phyloP scores from a whole-genome alignment of 202 grass and related monocot genomes.

The Sporobolus alterniflorus region DNA sequence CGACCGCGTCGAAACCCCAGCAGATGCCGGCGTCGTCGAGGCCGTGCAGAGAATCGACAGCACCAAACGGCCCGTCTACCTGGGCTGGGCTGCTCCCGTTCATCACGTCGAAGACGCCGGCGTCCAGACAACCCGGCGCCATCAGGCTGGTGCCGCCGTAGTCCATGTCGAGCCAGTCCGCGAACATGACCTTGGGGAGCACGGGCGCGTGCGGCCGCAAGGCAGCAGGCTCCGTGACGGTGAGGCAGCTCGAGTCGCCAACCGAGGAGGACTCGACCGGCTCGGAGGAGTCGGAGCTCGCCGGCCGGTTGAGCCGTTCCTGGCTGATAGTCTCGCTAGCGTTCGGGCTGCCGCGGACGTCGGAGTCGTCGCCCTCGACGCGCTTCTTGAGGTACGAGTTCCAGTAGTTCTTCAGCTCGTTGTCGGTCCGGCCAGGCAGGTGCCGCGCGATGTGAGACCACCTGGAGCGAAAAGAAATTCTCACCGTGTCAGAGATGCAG shows the following conservation, averaged over 20 bases:
- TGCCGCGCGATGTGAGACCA: conserved; percentile 95
- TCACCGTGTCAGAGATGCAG: conserved; percentile 11
- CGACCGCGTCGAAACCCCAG: conserved; percentile 53
- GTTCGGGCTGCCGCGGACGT: conserved; percentile 14
- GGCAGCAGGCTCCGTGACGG: conserved; percentile 17
- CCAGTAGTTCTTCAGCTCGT: conserved; percentile 99
- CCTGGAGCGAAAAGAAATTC: conserved; percentile 33
- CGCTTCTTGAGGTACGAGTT: conserved; percentile 99
- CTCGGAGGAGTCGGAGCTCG: conserved; percentile 47
- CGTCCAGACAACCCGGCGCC: conserved; percentile 41
- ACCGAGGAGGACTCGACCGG: conserved; percentile 51
- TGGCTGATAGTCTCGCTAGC: conserved; percentile 12
- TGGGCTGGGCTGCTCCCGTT: conserved; percentile 43
- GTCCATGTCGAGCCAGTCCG: conserved; percentile 84
- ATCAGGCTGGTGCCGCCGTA: conserved; percentile 48
- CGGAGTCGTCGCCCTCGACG: conserved; percentile 42
- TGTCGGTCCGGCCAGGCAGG: conserved; percentile 91
- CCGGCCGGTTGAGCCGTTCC: conserved; percentile 29
- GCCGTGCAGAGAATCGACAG: conserved; percentile 45
- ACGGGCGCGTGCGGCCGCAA: conserved; percentile 49
- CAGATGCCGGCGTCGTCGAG: conserved; percentile 53
- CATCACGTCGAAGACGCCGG: conserved; percentile 29
- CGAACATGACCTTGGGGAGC: conserved; percentile 81
- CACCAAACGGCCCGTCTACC: conserved; percentile 38
- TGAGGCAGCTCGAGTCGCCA: conserved; percentile 56